Percentiles rank a stretch among this genome's conserved stretches.
Evolutionary conservation across 257 asterid genomes (phyloP).

Genomic region (Solanum sejunctum): DNA sequence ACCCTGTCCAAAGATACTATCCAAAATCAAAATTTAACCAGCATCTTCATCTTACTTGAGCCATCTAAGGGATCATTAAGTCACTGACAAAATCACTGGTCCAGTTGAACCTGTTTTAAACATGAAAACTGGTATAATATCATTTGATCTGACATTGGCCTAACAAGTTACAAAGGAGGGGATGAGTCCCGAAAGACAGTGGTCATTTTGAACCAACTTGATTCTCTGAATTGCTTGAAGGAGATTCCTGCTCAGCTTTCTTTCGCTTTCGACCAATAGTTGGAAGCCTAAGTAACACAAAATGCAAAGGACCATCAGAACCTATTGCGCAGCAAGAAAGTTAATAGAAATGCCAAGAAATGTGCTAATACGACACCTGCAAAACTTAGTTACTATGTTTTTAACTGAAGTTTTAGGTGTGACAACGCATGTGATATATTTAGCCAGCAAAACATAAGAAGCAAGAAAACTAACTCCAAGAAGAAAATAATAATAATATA

Average conservation of each 20-base stretch:
- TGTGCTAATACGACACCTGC: background rate
- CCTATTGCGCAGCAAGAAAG: background rate
- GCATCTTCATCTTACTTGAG: background rate
- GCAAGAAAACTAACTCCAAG: background rate
- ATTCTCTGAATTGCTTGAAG: conserved; percentile 12
- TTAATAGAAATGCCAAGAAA: background rate
- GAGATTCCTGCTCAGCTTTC: conserved; percentile 28
- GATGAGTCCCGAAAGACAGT: background rate
- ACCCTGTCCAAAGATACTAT: background rate
- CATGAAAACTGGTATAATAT: background rate
- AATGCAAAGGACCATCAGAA: background rate
- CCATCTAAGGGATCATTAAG: background rate
- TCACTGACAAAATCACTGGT: background rate
- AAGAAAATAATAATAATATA: background rate
- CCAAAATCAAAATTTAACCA: background rate
- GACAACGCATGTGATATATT: background rate
- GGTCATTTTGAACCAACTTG: background rate
- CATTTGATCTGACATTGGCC: background rate
- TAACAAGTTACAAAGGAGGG: background rate
- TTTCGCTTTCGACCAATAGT: conserved; percentile 22
- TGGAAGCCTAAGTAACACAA: conserved; percentile 35
- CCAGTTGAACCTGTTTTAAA: background rate
- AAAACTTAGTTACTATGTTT: background rate
- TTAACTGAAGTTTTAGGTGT: background rate
- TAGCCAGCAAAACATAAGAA: background rate